Base-by-base conservation (phyloP, 2,329 filamentous ascomycete genomes). In the Chalaropsis ovoidea region DNA sequence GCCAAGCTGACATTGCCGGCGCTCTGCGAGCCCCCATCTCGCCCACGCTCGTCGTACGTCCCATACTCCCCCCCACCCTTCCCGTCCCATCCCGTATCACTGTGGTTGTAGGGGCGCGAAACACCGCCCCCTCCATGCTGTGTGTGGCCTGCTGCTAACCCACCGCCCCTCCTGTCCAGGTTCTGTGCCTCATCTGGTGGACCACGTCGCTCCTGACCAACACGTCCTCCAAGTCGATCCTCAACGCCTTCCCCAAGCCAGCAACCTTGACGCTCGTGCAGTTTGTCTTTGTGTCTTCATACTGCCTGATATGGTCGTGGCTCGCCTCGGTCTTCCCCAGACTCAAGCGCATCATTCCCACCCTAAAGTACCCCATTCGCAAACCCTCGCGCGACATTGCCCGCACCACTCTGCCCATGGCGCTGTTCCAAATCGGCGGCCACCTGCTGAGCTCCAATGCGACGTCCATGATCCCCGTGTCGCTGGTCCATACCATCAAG, bases 401-500 rank as follows among this genome's bases (percentile, higher is more conserved):
- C 71, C 80, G 81, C 72, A 93, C 90, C 0, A 96, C 93, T 0
- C 79, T 97, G n/a, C 94, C 94, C 19, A 80, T 99, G 42, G 93
- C 94, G 0, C 82, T 88, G 35, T 99, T 99, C 75, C 92, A 96
- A 75, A 89, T 99, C 63, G 88, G 87, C 43, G 94, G 94, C 4
- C 94, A 99, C 75, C 88, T 99, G 49, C 80, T 97, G 56, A 96
- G 90, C 74, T 95, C 93, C 5, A 94, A 91, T 69, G 93, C 94
- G 35, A 99, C 93, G 41, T 88, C 90, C 62, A 89, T 91, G 74
- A 97, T 99, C 65, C 93, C 94, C 0, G 94, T 99, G 1, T 97
- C 94, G 6, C 82, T 99, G 43, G 94, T 99, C 2, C 94, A 99
- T 76, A 99, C 94, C 0, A 97, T 99, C 77, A 99, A 99, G 77